Conservation (phyloP, 1,284 basidiomycete species). For the Rhodofomes roseus region DNA sequence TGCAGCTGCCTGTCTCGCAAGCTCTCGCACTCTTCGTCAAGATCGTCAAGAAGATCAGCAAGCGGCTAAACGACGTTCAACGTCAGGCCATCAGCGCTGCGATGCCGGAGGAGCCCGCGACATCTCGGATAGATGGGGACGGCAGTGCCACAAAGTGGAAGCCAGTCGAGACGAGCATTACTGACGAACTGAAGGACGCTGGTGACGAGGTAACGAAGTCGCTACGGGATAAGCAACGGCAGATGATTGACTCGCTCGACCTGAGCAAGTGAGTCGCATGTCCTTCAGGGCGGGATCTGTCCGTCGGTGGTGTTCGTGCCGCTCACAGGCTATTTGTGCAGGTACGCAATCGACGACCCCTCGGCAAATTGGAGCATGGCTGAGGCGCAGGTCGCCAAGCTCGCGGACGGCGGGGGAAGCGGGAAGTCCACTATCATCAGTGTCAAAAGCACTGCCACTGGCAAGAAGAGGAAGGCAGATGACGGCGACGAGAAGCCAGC, state of each 20-base stretch:
- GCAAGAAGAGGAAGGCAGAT: constrained; percentile 62
- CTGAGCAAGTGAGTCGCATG: constrained; percentile 68
- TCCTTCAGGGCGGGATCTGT: neutral
- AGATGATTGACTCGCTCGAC: constrained; percentile 84
- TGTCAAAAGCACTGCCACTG: constrained; percentile 54
- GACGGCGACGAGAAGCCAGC: constrained; percentile 33
- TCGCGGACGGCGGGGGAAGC: constrained; percentile 37
- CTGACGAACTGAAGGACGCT: constrained; percentile 71
- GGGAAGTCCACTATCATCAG: constrained; percentile 70
- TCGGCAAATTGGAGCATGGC: constrained; percentile 72
- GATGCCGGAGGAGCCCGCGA: constrained; percentile 36
- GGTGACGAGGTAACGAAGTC: constrained; percentile 51
- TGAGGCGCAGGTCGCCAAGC: constrained; percentile 62
- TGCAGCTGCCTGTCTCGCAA: constrained; percentile 85
- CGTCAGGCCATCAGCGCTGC: constrained; percentile 69
- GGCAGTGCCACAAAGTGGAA: constrained; percentile 36
- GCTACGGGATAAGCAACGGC: constrained; percentile 68
- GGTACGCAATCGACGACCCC: constrained; percentile 75
- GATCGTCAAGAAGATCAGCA: constrained; percentile 82
- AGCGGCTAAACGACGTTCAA: constrained; percentile 78
- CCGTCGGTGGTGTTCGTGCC: neutral
- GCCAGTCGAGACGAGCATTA: constrained; percentile 50
- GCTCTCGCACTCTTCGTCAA: constrained; percentile 91
- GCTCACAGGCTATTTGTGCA: constrained; percentile 33
- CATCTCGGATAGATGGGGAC: constrained; percentile 19